Base-by-base conservation (phyloP, 148 eudicot species). In the Dysphania ambrosioides region DNA sequence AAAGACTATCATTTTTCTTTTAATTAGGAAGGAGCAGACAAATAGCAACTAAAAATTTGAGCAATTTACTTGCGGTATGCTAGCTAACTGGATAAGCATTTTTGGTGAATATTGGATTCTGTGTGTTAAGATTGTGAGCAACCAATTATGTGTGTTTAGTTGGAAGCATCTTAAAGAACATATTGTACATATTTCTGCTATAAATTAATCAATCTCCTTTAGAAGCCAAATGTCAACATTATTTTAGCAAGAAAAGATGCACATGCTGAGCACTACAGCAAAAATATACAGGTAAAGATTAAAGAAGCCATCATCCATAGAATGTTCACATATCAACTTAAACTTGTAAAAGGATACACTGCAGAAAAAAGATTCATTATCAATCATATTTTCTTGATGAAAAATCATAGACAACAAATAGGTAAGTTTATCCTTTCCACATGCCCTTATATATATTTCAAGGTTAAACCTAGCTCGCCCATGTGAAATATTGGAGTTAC, bases 401-500 rank as follows among this genome's bases (percentile, higher is more conserved):
- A 0, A 42, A 9, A 0, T 0, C 47, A 1, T 0, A 62, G 64
- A 18, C 38, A 30, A 32, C 2, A 62, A 30, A 11, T 61, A 12
- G 7, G 6, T 3, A 29, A 61, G 36, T 13, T 13, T 31, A 30
- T 13, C n/a, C 18, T 56, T 24, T 13, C 30, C 65, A 16, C 13
- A 60, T 29, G 34, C 1, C 16, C 58, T 53, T 53, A 8, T n/a
- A 53, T 8, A 29, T 60, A 29, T 15, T 60, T 29, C 19, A 21
- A 60, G 65, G 38, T 8, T 18, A 32, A 16, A 62, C 41, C 41
- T 63, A 21, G 31, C 70, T 63, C 26, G 34, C 2, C 35, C 1
- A 62, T 7, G 30, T 73, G 68, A 76, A 72, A 72, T 72, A 80
- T 40, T 29, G 8, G 68, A 73, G 77, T 71, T 65, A 93, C 97